Evolutionary conservation across 1,139 yeast species (phyloP), one percentile per base, ranked within the genome.

Genomic region (Casaregolazyma suthepensis): DNA sequence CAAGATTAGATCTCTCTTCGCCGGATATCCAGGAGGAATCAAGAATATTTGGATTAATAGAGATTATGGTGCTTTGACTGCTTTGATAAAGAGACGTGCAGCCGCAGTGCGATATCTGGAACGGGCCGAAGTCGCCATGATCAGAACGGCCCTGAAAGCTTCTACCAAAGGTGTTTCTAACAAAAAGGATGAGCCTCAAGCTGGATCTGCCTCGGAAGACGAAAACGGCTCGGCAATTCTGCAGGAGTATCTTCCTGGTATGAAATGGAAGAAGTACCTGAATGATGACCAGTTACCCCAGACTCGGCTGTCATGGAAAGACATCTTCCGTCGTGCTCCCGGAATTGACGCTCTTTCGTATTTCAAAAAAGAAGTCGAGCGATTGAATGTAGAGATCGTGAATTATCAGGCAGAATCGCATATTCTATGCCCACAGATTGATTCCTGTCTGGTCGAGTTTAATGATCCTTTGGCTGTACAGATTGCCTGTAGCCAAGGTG

Each of bases 401-500:
- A 45, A 46, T 2, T 50, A 64, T 43, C 69, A 66, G 43, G 50
- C 51, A 17, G 45, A 48, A 19, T 57, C 57, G 3, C 52, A 43
- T 6, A 52, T 54, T 5, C 50, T 57, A n/a, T 59, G 58, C 50
- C 57, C 61, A 5, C 55, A 46, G 18, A 54, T 59, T 5, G 59
- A 60, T 43, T 68, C 71, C 1, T 68, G 71, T 49, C 66, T 69
- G 53, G 61, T 69, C n/a, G 65, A 66, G 53, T 69, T 69, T 48
- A 52, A 64, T 40, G 58, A 57, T 42, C 66, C 63, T 37, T 44
- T 65, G 12, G 60, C 69, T 1, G 69, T 70, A 15, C 71, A 67
- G 47, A 54, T 67, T 44, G 69, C 69, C 2, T 61, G 64, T 64
- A 68, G 43, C 58, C 71, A 1, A 54, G 63, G 44, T 54, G 63